Percentiles rank a stretch among this genome's conserved stretches.
These are phyloP conservation scores for Candida lessepsii DNA, from an alignment of 805 yeast species.

Conservation along the genomic window DNA sequence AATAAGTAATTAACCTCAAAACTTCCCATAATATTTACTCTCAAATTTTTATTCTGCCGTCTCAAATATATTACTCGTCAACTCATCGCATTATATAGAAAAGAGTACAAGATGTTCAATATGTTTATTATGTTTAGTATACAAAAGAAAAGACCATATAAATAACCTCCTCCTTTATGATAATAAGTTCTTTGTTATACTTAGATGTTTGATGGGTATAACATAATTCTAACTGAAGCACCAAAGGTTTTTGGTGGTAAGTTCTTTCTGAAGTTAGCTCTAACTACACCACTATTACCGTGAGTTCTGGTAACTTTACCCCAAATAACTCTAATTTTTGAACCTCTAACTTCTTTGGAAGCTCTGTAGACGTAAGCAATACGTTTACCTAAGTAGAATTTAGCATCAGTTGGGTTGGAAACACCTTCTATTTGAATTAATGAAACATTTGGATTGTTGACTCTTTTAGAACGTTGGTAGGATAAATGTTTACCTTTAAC, in stretches of 20 bases:
- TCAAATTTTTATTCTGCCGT: too few relatives aligned
- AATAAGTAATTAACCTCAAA: too few relatives aligned
- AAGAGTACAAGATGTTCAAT: conserved; percentile 1
- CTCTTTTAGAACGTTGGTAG: conserved; percentile 99
- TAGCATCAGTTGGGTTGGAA: conserved; percentile 85
- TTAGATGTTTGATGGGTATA: conserved; percentile 99
- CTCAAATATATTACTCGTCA: too few relatives aligned
- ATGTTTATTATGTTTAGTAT: conserved; percentile 11
- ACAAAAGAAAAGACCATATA: conserved; percentile 7
- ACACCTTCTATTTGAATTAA: conserved; percentile 98
- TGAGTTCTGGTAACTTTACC: conserved; percentile 98
- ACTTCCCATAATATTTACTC: too few relatives aligned
- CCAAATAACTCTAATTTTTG: conserved; percentile 99
- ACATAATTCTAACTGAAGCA: conserved; percentile 99
- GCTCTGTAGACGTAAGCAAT: conserved; percentile 99
- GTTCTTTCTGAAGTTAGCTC: conserved; percentile 99
- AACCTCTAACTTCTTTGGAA: conserved; percentile 95
- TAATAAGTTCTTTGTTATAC: conserved; percentile 9
- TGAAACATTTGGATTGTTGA: conserved; percentile 97
- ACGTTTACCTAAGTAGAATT: conserved; percentile 99
- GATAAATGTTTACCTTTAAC: conserved; percentile 99
- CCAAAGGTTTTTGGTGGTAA: conserved; percentile 99
- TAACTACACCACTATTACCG: conserved; percentile 97
- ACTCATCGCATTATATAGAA: too few relatives aligned
- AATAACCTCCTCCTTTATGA: conserved; percentile 13